Percentiles rank a stretch among this genome's conserved stretches.
Conservation (phyloP, 2,329 filamentous ascomycete species). For the Penicillium digitatum region DNA sequence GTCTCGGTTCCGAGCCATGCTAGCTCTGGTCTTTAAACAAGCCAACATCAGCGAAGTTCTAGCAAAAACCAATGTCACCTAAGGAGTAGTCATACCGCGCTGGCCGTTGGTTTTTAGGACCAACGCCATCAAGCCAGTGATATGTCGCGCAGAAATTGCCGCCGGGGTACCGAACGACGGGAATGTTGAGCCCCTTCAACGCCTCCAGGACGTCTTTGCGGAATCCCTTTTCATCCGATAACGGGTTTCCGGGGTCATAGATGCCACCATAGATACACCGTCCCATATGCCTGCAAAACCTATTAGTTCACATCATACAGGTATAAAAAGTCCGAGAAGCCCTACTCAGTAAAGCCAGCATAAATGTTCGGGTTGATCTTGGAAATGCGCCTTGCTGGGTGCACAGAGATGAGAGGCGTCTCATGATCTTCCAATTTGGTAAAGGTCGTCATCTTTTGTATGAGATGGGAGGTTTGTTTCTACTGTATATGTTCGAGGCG, state of each 20-base stretch:
- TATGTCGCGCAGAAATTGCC: slow-evolving; percentile 84
- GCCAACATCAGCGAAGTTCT: neutral
- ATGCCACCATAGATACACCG: slow-evolving; percentile 84
- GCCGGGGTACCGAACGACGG: slow-evolving; percentile 75
- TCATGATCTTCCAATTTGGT: slow-evolving; percentile 62
- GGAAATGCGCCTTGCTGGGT: slow-evolving; percentile 61
- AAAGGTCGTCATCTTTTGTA: slow-evolving; percentile 63
- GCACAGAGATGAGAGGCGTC: slow-evolving; percentile 61
- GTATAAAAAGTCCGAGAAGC: slow-evolving; percentile 1
- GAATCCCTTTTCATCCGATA: slow-evolving; percentile 72
- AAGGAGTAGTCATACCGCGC: slow-evolving; percentile 37
- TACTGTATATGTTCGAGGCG: neutral
- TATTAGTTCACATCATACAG: slow-evolving; percentile 11
- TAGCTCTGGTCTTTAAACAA: slow-evolving; percentile 59
- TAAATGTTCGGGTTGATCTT: slow-evolving; percentile 78
- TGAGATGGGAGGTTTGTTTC: neutral
- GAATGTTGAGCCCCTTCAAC: slow-evolving; percentile 68
- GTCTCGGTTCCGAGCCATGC: slow-evolving; percentile 74
- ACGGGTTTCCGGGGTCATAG: slow-evolving; percentile 69
- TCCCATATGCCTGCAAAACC: slow-evolving; percentile 67
- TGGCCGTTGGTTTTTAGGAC: slow-evolving; percentile 66
- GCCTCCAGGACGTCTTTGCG: slow-evolving; percentile 73
- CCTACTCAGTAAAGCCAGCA: slow-evolving; percentile 78
- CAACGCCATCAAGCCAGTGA: slow-evolving; percentile 79
- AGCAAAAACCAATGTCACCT: neutral